Percentiles rank a stretch among this genome's conserved stretches.
These are phyloP conservation scores for Coniosporium apollinis DNA, from an alignment of 495 filamentous ascomycete species.

Conservation along the genomic window DNA sequence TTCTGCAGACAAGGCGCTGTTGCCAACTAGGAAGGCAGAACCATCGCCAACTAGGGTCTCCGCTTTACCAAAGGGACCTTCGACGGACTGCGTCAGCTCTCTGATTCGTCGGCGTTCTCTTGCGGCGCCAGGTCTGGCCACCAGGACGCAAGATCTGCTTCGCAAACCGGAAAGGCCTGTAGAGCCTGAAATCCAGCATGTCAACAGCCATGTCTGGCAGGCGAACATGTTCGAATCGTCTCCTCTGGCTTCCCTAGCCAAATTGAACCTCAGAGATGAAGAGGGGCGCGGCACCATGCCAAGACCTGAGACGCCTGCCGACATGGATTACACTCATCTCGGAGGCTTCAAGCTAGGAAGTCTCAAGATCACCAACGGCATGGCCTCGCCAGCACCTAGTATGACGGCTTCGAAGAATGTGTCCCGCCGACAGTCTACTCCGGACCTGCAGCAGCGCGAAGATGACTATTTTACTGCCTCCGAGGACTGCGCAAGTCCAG, in stretches of 20 bases:
- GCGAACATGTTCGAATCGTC: too few species aligned
- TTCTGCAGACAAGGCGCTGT: conserved; percentile 13
- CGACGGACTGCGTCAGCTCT: too few species aligned
- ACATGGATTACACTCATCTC: conserved; percentile 18
- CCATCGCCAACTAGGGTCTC: too few species aligned
- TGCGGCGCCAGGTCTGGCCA: conserved; percentile 18
- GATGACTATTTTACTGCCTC: conserved; percentile 19
- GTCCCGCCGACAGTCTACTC: conserved; percentile 5
- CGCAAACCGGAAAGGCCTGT: too few species aligned
- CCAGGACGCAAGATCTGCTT: too few species aligned
- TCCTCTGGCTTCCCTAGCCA: too few species aligned
- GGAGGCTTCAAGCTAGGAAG: conserved; percentile 21
- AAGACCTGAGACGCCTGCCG: conserved; percentile 13
- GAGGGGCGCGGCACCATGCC: too few species aligned
- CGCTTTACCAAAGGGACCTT: too few species aligned
- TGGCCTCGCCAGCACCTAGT: conserved; percentile 22
- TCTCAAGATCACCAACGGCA: conserved; percentile 23
- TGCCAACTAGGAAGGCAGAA: conserved; percentile 11
- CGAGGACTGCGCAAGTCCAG: conserved; percentile 2
- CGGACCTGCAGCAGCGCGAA: conserved; percentile 3
- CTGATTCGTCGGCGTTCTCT: conserved; percentile 15
- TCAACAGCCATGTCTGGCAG: too few species aligned
- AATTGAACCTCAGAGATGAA: too few species aligned
- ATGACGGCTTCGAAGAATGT: background rate
- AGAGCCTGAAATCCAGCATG: too few species aligned